phyloP scores from a whole-genome alignment of 345 rosid genomes.

The Hypericum androsaemum region DNA sequence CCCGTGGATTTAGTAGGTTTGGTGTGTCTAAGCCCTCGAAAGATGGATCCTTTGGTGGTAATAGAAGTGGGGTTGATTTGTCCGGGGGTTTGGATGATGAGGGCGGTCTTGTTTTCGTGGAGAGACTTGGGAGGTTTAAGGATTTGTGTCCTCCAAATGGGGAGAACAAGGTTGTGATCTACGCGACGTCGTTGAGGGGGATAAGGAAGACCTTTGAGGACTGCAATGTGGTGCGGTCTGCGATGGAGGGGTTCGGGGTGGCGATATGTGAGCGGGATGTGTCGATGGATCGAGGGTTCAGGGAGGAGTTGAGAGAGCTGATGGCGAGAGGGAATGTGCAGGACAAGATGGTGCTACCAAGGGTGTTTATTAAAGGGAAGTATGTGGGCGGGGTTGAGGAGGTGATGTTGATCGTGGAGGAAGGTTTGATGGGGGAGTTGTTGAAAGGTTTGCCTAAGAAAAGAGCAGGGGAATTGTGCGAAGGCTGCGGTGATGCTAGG shows the following conservation, averaged over 20 bases:
- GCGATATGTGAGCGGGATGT: slow-evolving; percentile 78
- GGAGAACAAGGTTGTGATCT: slow-evolving; percentile 32
- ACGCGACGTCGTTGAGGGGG: slow-evolving; percentile 72
- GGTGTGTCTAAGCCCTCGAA: too few species aligned
- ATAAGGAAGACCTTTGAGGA: slow-evolving; percentile 77
- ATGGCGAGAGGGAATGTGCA: slow-evolving; percentile 30
- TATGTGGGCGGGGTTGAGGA: slow-evolving; percentile 72
- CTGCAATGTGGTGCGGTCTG: slow-evolving; percentile 52
- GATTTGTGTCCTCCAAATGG: slow-evolving; percentile 16
- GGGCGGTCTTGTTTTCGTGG: too few species aligned
- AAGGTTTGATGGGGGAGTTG: slow-evolving; percentile 51
- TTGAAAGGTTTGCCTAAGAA: slow-evolving; percentile 41
- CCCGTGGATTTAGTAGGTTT: too few species aligned
- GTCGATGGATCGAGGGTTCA: slow-evolving; percentile 70
- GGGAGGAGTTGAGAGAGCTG: slow-evolving; percentile 53
- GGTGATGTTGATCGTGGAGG: slow-evolving; percentile 61
- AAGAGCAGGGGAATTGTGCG: slow-evolving; percentile 32
- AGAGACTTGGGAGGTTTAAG: too few species aligned
- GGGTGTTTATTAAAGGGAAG: slow-evolving; percentile 53
- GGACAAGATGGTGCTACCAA: slow-evolving; percentile 35
- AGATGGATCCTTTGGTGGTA: too few species aligned
- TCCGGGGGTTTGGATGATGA: too few species aligned
- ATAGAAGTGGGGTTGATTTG: too few species aligned
- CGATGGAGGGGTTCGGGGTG: slow-evolving; percentile 46
- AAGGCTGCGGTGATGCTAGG: slow-evolving; percentile 68